These are phyloP conservation scores for Corymbia citriodora DNA, from an alignment of 441 rosid species.

Conservation along the genomic window DNA sequence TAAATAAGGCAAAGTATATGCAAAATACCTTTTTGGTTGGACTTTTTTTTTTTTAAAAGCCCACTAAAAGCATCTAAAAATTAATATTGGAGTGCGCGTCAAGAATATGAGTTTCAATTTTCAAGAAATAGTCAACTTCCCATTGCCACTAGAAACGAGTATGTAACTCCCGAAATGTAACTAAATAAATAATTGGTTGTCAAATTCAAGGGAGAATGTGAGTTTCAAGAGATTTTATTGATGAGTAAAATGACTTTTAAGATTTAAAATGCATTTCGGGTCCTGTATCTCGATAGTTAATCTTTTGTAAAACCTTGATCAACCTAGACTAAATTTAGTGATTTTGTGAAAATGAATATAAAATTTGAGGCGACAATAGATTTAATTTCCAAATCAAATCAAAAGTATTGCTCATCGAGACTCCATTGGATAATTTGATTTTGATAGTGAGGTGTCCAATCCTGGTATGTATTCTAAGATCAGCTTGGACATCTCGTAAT, in stretches of 20 bases:
- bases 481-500: conserved; percentile 73
- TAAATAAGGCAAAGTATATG: too few relatives aligned
- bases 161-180: too few relatives aligned
- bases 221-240: too few relatives aligned
- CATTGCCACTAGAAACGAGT: rapidly evolving
- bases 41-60: too few relatives aligned
- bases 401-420: background rate
- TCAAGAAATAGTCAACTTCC: background rate
- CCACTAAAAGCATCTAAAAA: too few relatives aligned
- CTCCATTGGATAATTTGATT: background rate
- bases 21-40: too few relatives aligned
- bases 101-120: too few relatives aligned
- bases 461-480: conserved; percentile 62
- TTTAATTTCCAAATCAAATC: background rate
- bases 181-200: background rate
- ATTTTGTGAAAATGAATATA: background rate
- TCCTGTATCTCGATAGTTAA: too few relatives aligned
- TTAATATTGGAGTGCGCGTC: too few relatives aligned
- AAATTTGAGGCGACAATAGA: background rate
- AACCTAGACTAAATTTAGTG: background rate
- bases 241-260: too few relatives aligned
- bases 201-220: background rate
- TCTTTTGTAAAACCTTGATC: too few relatives aligned
- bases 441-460: conserved; percentile 47
- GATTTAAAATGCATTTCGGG: too few relatives aligned